phyloP scores from a whole-genome alignment of 106 monocot species.

The Allium fistulosum region DNA sequence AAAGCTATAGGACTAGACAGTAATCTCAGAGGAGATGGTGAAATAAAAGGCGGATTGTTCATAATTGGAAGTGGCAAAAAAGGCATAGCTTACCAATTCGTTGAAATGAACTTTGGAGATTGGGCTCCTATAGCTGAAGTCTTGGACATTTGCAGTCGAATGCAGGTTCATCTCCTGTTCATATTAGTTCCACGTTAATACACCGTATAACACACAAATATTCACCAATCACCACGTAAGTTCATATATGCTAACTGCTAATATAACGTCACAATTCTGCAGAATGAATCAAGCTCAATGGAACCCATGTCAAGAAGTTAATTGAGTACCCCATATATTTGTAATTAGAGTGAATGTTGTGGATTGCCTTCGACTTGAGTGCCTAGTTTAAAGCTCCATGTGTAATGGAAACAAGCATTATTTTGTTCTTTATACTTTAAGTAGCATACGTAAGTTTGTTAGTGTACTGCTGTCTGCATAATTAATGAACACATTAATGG shows the following conservation, averaged over 20 bases:
- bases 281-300: constrained; percentile 1
- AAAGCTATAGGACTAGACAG: constrained; percentile 16
- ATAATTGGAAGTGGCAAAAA: constrained; percentile 20
- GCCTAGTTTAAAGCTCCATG: background rate
- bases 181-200: too few species aligned
- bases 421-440: background rate
- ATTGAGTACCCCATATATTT: background rate
- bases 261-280: background rate
- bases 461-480: too few species aligned
- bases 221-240: too few species aligned
- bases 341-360: background rate
- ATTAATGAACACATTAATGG: too few species aligned
- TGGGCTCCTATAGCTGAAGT: constrained; percentile 45
- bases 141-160: constrained; percentile 27
- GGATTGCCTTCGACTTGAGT: background rate
- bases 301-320: constrained; percentile 3
- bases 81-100: constrained; percentile 38
- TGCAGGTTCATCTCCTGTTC: constrained; percentile 15
- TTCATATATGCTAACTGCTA: background rate
- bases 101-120: constrained; percentile 46
- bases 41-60: constrained; percentile 30
- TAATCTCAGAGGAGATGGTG: constrained; percentile 16
- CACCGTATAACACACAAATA: too few species aligned
- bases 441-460: too few species aligned
- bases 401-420: background rate